A percentile compares a stretch with the other conserved stretches of the same genome.
These are phyloP conservation scores for Eucalyptus albens DNA, from an alignment of 345 rosid genomes.

Conservation along the genomic window DNA sequence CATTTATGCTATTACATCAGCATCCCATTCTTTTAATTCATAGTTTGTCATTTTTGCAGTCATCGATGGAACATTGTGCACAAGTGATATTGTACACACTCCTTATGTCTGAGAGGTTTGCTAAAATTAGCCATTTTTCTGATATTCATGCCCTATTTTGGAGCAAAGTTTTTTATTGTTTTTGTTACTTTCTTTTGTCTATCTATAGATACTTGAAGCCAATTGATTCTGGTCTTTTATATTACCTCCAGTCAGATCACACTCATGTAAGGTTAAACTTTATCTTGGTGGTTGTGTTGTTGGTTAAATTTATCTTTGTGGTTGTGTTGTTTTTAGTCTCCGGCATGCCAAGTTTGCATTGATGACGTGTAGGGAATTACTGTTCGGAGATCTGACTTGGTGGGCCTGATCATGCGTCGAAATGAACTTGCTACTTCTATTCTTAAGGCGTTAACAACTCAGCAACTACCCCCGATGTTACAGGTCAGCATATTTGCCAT, in stretches of 20 bases:
- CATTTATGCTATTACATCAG: not conserved
- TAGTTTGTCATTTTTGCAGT: conserved; percentile 31
- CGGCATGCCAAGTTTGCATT: not conserved
- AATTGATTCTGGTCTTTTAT: conserved; percentile 78
- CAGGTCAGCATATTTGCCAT: conserved; percentile 30
- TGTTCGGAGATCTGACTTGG: conserved; percentile 76
- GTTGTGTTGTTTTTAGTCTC: not conserved
- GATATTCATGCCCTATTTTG: not conserved
- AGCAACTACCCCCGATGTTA: conserved; percentile 82
- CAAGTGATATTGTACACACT: conserved; percentile 96
- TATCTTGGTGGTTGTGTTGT: not conserved
- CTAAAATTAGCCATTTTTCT: not conserved
- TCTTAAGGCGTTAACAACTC: conserved; percentile 57
- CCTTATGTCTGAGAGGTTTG: conserved; percentile 96
- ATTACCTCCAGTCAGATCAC: conserved; percentile 79
- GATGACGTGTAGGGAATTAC: conserved; percentile 48
- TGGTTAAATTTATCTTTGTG: not conserved
- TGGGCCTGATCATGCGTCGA: conserved; percentile 90
- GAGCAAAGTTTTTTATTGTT: not conserved
- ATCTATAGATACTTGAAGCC: conserved; percentile 55
- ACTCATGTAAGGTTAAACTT: conserved; percentile 48
- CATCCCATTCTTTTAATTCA: not conserved
- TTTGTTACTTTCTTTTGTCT: not conserved
- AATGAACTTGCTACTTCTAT: conserved; percentile 88
- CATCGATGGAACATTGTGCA: conserved; percentile 83